Percentiles rank a stretch among this genome's conserved stretches.
phyloP scores from a whole-genome alignment of 2,329 filamentous ascomycete species.

The Stemphylium beticola region DNA sequence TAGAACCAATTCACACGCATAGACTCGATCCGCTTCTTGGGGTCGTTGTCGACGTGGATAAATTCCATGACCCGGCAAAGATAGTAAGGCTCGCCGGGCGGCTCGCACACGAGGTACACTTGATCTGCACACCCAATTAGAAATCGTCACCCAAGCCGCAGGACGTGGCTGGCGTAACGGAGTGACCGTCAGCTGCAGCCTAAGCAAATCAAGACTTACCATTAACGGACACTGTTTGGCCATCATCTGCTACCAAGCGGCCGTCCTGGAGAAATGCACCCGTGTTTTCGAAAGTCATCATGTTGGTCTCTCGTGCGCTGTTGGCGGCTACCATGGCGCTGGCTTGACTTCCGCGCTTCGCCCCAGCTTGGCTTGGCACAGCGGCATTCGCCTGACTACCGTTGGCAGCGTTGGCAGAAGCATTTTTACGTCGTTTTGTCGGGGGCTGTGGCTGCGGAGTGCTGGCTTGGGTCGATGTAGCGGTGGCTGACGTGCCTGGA shows the following conservation, averaged over 20 bases:
- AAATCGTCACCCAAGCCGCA: constrained; percentile 32
- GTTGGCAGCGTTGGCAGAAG: constrained; percentile 49
- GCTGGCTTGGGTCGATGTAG: constrained; percentile 50
- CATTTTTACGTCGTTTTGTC: constrained; percentile 85
- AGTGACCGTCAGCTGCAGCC: constrained; percentile 30
- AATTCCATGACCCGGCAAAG: constrained; percentile 99
- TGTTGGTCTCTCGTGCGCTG: constrained; percentile 71
- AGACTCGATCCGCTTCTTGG: constrained; percentile 76
- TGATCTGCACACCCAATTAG: constrained; percentile 65
- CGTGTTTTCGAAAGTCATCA: constrained; percentile 84
- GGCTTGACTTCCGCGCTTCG: constrained; percentile 40
- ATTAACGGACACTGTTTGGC: constrained; percentile 80
- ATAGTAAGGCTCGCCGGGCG: constrained; percentile 97
- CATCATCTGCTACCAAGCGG: constrained; percentile 87
- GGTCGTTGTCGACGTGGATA: constrained; percentile 74
- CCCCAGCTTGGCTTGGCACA: constrained; percentile 48
- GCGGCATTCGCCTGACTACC: constrained; percentile 45
- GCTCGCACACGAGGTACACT: constrained; percentile 96
- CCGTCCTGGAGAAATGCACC: constrained; percentile 74
- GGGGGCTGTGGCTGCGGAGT: constrained; percentile 37
- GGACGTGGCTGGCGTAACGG: constrained; percentile 39
- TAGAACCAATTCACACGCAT: constrained; percentile 99
- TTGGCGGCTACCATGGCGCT: constrained; percentile 48
- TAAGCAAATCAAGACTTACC: constrained; percentile 62
- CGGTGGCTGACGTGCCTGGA: constrained; percentile 65